phyloP scores from a whole-genome alignment of 805 yeast genomes.

The Ogataea nakhonphanomensis region DNA sequence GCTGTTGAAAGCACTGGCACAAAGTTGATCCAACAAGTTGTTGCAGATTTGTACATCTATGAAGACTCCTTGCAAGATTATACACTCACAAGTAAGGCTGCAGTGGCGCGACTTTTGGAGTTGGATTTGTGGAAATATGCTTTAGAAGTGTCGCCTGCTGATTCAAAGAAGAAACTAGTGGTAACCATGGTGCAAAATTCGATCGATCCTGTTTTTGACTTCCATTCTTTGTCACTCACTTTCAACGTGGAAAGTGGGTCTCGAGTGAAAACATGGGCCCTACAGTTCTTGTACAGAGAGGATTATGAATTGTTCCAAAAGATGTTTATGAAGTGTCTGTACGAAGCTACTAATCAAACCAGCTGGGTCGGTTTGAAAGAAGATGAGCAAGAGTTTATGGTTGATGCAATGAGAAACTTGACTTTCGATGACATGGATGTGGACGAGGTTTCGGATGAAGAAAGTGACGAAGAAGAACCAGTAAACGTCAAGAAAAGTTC shows the following conservation, averaged over 20 bases:
- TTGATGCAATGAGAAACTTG: slow-evolving; percentile 48
- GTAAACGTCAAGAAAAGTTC: slow-evolving; percentile 1
- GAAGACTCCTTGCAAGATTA: slow-evolving; percentile 52
- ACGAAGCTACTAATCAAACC: slow-evolving; percentile 55
- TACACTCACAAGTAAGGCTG: slow-evolving; percentile 36
- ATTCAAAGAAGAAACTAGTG: slow-evolving; percentile 28
- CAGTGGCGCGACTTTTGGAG: slow-evolving; percentile 40
- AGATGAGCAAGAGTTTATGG: slow-evolving; percentile 52
- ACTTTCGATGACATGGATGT: slow-evolving; percentile 31
- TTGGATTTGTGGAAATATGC: slow-evolving; percentile 50
- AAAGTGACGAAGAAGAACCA: slow-evolving; percentile 29
- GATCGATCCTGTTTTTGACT: slow-evolving; percentile 66
- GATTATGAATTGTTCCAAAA: slow-evolving; percentile 51
- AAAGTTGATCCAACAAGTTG: slow-evolving; percentile 20
- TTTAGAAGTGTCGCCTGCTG: slow-evolving; percentile 40
- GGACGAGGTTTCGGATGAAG: slow-evolving; percentile 27
- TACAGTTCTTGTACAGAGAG: slow-evolving; percentile 46
- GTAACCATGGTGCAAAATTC: slow-evolving; percentile 43
- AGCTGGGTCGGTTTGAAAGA: slow-evolving; percentile 44
- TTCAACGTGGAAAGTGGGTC: slow-evolving; percentile 52
- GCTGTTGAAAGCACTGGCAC: slow-evolving; percentile 28
- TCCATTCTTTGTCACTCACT: slow-evolving; percentile 52
- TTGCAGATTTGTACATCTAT: slow-evolving; percentile 47
- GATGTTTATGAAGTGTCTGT: slow-evolving; percentile 47
- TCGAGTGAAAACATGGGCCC: slow-evolving; percentile 56